phyloP scores from a whole-genome alignment of 1,139 yeast species.

The Diutina mesorugosa region DNA sequence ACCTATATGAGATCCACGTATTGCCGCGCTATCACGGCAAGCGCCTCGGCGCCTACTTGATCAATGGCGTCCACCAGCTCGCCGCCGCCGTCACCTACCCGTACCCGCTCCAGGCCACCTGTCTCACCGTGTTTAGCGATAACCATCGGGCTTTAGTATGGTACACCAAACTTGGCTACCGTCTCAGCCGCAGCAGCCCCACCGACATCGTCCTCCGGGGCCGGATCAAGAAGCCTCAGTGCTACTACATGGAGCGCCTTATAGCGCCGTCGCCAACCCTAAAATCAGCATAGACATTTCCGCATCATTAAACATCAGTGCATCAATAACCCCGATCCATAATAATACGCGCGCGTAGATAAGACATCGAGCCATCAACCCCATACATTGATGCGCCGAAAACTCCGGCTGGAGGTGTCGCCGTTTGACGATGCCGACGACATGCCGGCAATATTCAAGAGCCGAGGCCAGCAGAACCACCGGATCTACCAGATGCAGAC shows the following conservation, averaged over 20 bases:
- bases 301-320: not conserved
- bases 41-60: constrained; percentile 21
- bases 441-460: not conserved
- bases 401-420: not conserved
- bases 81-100: not conserved
- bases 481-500: not conserved
- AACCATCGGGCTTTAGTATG: constrained; percentile 29
- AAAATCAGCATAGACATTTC: too few species aligned
- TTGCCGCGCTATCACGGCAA: constrained; percentile 14
- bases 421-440: not conserved
- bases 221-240: not conserved
- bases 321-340: not conserved
- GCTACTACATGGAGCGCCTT: not conserved
- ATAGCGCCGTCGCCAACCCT: not conserved
- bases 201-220: constrained; percentile 21
- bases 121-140: constrained; percentile 39
- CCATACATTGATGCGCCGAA: too few species aligned
- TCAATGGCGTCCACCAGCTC: constrained; percentile 15
- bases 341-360: too few species aligned
- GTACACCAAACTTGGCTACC: constrained; percentile 30
- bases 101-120: constrained; percentile 16
- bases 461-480: not conserved
- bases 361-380: too few species aligned
- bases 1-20: constrained; percentile 44
- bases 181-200: constrained; percentile 28